These are phyloP conservation scores for Populus tomentosa DNA, from an alignment of 441 rosid species.

Conservation along the genomic window DNA sequence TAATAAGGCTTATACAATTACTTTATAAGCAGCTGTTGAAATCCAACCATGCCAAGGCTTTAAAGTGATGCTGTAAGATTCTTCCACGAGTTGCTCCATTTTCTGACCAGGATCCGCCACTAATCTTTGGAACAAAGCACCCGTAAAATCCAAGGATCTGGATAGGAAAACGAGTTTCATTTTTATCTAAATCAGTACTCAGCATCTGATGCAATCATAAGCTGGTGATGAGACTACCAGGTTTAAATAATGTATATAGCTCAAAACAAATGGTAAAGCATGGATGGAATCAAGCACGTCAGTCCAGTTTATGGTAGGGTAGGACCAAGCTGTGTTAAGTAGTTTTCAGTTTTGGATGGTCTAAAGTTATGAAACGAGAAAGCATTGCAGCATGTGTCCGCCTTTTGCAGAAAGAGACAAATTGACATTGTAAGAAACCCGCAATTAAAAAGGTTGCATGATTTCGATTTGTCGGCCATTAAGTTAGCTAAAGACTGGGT, in stretches of 20 bases:
- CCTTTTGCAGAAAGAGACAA: neutral
- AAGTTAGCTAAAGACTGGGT: neutral
- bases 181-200: neutral
- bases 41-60: slow-evolving; percentile 97
- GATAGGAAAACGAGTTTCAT: neutral
- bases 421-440: neutral
- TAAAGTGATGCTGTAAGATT: slow-evolving; percentile 57
- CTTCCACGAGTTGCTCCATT: slow-evolving; percentile 82
- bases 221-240: neutral
- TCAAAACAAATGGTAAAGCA: neutral
- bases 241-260: neutral
- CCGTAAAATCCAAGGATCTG: slow-evolving; percentile 71
- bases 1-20: slow-evolving; percentile 5
- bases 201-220: slow-evolving; percentile 1
- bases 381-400: neutral
- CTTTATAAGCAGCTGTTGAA: slow-evolving; percentile 87
- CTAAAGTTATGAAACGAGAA: neutral
- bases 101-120: slow-evolving; percentile 44
- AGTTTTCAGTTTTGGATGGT: neutral
- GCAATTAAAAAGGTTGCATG: neutral
- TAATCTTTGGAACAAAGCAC: slow-evolving; percentile 49
- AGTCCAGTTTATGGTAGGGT: neutral
- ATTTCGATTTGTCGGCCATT: neutral
- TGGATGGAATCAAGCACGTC: neutral
- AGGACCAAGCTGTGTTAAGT: neutral